phyloP scores from a whole-genome alignment of 2,329 filamentous ascomycete species.

The Neospermospora avenae region DNA sequence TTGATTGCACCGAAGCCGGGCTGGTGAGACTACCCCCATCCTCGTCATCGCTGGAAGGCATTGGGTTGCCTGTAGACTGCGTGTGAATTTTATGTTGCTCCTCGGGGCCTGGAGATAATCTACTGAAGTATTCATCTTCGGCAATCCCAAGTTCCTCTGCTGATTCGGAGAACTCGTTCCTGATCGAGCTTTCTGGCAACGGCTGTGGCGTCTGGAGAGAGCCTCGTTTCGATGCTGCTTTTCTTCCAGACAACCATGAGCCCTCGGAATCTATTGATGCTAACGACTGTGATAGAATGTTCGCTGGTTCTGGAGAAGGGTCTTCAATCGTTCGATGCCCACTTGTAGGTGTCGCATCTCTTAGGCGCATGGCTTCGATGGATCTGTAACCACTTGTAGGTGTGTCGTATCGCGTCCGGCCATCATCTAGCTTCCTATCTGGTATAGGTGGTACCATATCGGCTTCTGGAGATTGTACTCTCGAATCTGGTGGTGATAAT shows the following conservation, averaged over 20 bases:
- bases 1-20: constrained; percentile 29
- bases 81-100: constrained; percentile 33
- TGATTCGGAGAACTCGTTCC: constrained; percentile 51
- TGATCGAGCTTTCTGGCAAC: constrained; percentile 40
- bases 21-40: constrained; percentile 42
- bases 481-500: constrained; percentile 79
- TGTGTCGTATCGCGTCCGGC: constrained; percentile 46
- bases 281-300: constrained; percentile 72
- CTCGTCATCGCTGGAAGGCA: constrained; percentile 57
- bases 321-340: constrained; percentile 39
- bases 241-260: constrained; percentile 86
- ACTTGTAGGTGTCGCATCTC: constrained; percentile 44
- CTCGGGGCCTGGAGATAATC: constrained; percentile 42
- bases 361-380: constrained; percentile 39
- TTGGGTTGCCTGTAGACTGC: constrained; percentile 45
- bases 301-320: constrained; percentile 50
- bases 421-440: constrained; percentile 25
- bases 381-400: constrained; percentile 45
- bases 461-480: constrained; percentile 73
- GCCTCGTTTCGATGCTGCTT: constrained; percentile 45
- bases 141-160: constrained; percentile 64
- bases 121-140: constrained; percentile 73
- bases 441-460: constrained; percentile 39
- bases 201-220: constrained; percentile 44
- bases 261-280: constrained; percentile 94